Percentiles rank a stretch among this genome's conserved stretches.
Evolutionary conservation across 2,329 filamentous ascomycete species (phyloP).

Genomic region (Macrophomina phaseolina): DNA sequence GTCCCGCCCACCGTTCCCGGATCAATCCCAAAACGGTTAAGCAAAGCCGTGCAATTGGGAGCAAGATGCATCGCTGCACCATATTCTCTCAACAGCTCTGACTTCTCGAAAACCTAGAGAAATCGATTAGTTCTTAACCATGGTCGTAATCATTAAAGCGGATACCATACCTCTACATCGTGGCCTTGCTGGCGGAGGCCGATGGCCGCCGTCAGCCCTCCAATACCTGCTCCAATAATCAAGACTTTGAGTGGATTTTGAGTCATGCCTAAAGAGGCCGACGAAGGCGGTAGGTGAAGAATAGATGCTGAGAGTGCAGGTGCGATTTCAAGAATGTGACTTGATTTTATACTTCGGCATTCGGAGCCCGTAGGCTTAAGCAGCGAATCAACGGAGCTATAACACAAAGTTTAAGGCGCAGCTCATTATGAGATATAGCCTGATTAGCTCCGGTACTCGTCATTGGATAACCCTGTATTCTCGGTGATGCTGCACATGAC

Average conservation of each 20-base stretch:
- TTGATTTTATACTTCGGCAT: no score
- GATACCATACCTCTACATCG: conserved; percentile 39
- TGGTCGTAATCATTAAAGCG: not conserved
- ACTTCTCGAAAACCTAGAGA: conserved; percentile 60
- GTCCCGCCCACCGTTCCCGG: conserved; percentile 48
- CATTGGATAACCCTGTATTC: no score
- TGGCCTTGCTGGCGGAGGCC: conserved; percentile 60
- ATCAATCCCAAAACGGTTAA: conserved; percentile 53
- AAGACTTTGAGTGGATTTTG: conserved; percentile 32
- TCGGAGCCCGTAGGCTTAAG: no score
- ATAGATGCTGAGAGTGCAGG: no score
- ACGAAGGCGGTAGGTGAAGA: no score
- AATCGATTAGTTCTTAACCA: not conserved
- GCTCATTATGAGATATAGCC: no score
- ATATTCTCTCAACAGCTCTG: conserved; percentile 59
- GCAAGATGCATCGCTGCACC: conserved; percentile 67
- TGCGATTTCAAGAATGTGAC: no score
- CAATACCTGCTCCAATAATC: conserved; percentile 56
- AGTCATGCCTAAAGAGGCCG: no score
- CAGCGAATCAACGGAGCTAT: no score
- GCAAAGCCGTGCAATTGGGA: conserved; percentile 65
- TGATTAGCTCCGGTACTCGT: no score
- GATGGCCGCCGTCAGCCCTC: conserved; percentile 59
- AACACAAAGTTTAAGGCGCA: no score
- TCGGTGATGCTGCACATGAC: no score